Percentiles rank a stretch among this genome's conserved stretches.
These are phyloP conservation scores for Dactylonectria macrodidyma DNA, from an alignment of 2,329 filamentous ascomycete species.

Conservation along the genomic window DNA sequence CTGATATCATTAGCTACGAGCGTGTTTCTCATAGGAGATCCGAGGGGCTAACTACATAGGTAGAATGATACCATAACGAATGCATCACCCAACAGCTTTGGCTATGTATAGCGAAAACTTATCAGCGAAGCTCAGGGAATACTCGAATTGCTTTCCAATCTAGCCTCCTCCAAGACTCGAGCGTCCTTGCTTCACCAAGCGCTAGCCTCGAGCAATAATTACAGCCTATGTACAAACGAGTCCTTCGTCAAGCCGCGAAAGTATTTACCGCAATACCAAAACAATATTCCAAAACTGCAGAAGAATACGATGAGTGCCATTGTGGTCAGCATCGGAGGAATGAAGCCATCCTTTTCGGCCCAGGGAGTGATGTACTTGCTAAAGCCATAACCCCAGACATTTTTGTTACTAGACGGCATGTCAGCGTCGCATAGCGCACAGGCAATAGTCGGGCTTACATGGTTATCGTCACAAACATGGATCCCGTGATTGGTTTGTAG, in stretches of 20 bases:
- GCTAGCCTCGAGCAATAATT: background rate
- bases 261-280: slow-evolving; percentile 24
- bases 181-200: background rate
- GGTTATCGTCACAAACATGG: slow-evolving; percentile 29
- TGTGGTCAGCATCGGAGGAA: slow-evolving; percentile 10
- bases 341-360: slow-evolving; percentile 22
- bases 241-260: slow-evolving; percentile 20
- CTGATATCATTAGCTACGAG: too few species aligned
- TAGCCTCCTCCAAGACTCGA: background rate
- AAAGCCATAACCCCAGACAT: slow-evolving; percentile 26
- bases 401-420: slow-evolving; percentile 11
- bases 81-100: too few species aligned
- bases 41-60: too few species aligned
- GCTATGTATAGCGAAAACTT: background rate
- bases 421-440: background rate
- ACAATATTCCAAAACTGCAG: slow-evolving; percentile 23
- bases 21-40: too few species aligned
- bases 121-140: background rate
- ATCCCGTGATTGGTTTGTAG: slow-evolving; percentile 27
- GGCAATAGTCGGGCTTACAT: background rate
- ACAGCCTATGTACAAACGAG: slow-evolving; percentile 23
- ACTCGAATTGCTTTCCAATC: background rate
- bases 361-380: slow-evolving; percentile 26
- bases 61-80: too few species aligned
- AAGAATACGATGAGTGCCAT: slow-evolving; percentile 28